Evolutionary conservation across 495 filamentous ascomycete species (phyloP), one percentile per base, ranked within the genome.

Genomic region (Chaetomium tenue): DNA sequence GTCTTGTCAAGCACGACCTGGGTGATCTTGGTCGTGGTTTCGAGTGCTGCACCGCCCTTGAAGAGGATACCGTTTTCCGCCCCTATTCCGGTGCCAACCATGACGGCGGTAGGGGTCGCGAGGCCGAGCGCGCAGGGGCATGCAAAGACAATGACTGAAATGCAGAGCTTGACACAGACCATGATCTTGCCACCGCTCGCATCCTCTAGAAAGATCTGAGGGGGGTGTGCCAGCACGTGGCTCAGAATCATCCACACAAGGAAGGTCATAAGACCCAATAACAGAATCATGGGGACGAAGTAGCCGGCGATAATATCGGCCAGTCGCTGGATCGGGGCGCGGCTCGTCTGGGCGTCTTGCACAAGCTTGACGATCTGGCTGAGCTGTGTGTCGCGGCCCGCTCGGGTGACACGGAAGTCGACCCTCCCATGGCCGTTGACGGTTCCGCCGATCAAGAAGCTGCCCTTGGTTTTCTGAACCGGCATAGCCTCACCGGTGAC

Each of bases 1-100:
- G 94, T 99, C 82, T 99, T 99, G 78, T 99, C 94, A n/a, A 98
- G 87, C n/a, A 99, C 92, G 48, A 98, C 85, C 62, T 96, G 89
- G 18, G 86, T 93, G 70, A 99, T 83, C 71, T 91, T 93, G 4
- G 93, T 99, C 0, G 93, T 90, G 3, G 86, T 93, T 76, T 99
- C 94, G 16, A 99, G 80, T 30, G 93, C 91, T 46, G 91, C 93
- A 30, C 94, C 94, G 58, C 95, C 93, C 73, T 99, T 99, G 74
- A 98, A 89, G 2, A 99, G 82, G 70, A 99, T 99, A 9, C 94
- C 94, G 69, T 97, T 88, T 71, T 97, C 91, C n/a, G 94, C 94
- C 46, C 95, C 94, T 25, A 98, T 87, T 51, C 94, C 94, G 11
- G 95, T 98, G 15, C 95, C 94, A 4, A 99, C 94, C 95, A 99